phyloP scores from a whole-genome alignment of 139 green algal genomes.

The Eudorina sp. region DNA sequence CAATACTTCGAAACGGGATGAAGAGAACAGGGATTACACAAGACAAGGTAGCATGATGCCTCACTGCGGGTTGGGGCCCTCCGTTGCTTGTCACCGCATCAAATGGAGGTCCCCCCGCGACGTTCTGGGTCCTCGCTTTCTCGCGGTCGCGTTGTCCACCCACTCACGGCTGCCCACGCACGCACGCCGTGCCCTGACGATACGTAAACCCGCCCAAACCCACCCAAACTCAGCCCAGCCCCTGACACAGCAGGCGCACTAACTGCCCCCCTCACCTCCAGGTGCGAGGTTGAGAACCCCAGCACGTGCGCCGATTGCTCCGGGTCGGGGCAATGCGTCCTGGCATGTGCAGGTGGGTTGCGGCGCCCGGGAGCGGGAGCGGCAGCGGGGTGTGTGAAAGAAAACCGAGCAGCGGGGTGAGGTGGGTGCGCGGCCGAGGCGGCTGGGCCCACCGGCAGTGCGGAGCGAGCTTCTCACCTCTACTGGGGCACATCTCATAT shows the following conservation, averaged over 20 bases:
- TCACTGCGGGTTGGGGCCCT: too few species aligned
- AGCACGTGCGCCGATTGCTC: constrained; percentile 1
- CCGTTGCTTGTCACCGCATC: background rate
- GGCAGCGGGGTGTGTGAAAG: background rate
- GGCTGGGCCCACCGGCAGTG: background rate
- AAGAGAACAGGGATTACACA: too few species aligned
- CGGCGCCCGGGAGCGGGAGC: too few species aligned
- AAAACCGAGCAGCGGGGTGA: background rate
- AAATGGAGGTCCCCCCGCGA: background rate
- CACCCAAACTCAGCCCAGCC: too few species aligned
- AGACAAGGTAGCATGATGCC: too few species aligned
- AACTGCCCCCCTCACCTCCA: background rate
- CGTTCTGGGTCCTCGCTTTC: background rate
- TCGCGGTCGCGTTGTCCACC: background rate
- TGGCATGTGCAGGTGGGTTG: constrained; percentile 13
- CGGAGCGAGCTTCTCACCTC: too few species aligned
- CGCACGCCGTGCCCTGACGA: background rate
- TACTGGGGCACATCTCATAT: background rate
- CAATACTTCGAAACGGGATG: too few species aligned
- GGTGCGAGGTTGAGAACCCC: constrained; percentile 26
- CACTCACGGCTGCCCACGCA: too few species aligned
- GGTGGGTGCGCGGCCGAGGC: background rate
- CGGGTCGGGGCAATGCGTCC: background rate
- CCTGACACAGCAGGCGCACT: background rate
- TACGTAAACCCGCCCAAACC: background rate